A percentile compares a stretch with the other conserved stretches of the same genome.
Conservation (phyloP, 2,329 filamentous ascomycete genomes). For the Elsinoe necatrix region DNA sequence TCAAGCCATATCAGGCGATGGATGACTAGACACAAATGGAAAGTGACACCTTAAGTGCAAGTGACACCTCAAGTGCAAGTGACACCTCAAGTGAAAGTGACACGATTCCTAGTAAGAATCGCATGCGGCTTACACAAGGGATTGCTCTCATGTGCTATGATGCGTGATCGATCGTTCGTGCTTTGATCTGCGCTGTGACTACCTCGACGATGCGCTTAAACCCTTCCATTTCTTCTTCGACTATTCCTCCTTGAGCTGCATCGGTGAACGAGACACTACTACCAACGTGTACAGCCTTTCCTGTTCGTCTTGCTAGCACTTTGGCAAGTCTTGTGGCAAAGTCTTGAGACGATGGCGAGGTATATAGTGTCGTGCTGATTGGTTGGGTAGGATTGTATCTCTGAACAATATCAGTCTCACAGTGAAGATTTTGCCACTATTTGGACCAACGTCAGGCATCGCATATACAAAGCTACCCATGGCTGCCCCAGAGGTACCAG, state of each 20-base stretch:
- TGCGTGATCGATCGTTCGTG: too few relatives aligned
- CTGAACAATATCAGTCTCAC: constrained; percentile 27
- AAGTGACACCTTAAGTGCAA: too few relatives aligned
- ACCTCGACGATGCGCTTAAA: constrained; percentile 66
- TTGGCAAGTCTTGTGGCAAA: constrained; percentile 81
- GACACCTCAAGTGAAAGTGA: too few relatives aligned
- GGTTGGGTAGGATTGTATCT: constrained; percentile 46
- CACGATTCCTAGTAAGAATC: too few relatives aligned
- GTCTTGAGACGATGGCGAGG: constrained; percentile 67
- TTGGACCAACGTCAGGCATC: constrained; percentile 67
- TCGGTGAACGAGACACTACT: constrained; percentile 73
- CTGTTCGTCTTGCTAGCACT: constrained; percentile 64
- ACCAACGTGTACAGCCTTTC: constrained; percentile 77
- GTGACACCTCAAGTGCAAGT: too few relatives aligned
- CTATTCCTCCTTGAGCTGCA: constrained; percentile 65
- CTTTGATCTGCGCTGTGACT: constrained; percentile 48
- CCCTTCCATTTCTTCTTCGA: constrained; percentile 92
- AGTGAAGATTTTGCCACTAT: constrained; percentile 35
- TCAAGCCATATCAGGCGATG: too few relatives aligned
- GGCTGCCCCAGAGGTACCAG: constrained; percentile 32
- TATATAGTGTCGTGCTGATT: constrained; percentile 71
- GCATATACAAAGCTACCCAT: constrained; percentile 92
- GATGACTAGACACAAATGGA: too few relatives aligned
- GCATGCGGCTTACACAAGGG: too few relatives aligned
- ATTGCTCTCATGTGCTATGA: too few relatives aligned